Conservation (phyloP, 345 rosid genomes). For the Lumnitzera littorea region DNA sequence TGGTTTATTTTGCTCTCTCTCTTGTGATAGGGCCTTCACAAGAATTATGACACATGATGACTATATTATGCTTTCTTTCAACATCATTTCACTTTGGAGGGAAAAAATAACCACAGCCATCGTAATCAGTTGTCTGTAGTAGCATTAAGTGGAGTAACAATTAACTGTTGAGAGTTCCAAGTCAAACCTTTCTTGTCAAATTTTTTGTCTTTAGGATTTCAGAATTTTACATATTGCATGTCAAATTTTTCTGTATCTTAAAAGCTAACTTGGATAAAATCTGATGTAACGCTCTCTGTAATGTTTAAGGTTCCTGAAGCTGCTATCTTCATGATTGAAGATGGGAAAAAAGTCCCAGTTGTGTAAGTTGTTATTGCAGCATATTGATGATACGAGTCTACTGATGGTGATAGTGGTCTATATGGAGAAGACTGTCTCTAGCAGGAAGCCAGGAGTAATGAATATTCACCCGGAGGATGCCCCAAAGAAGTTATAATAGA, state of each 20-base stretch:
- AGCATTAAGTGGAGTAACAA: background rate
- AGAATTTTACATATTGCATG: background rate
- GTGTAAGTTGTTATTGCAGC: slow-evolving; percentile 27
- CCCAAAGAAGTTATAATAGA: too few species aligned
- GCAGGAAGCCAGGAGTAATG: too few species aligned
- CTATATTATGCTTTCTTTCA: background rate
- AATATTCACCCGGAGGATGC: too few species aligned
- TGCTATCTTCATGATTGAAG: slow-evolving; percentile 84
- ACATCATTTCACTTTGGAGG: background rate
- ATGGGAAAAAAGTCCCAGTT: slow-evolving; percentile 82
- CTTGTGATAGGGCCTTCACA: background rate
- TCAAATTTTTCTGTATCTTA: background rate
- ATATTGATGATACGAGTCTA: too few species aligned
- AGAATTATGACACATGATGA: background rate
- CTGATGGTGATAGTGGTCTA: too few species aligned
- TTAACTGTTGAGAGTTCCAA: background rate
- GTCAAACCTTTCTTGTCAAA: background rate
- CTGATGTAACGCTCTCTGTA: background rate
- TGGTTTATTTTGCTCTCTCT: background rate
- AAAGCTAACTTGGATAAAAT: background rate
- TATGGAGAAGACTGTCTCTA: too few species aligned
- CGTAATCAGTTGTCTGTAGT: background rate
- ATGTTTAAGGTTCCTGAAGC: slow-evolving; percentile 63
- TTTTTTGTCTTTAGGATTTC: too few species aligned
- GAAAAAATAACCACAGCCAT: background rate